Base-by-base conservation (phyloP, 1,139 yeast species). In the Spencermartinsiella ligniputridi region DNA sequence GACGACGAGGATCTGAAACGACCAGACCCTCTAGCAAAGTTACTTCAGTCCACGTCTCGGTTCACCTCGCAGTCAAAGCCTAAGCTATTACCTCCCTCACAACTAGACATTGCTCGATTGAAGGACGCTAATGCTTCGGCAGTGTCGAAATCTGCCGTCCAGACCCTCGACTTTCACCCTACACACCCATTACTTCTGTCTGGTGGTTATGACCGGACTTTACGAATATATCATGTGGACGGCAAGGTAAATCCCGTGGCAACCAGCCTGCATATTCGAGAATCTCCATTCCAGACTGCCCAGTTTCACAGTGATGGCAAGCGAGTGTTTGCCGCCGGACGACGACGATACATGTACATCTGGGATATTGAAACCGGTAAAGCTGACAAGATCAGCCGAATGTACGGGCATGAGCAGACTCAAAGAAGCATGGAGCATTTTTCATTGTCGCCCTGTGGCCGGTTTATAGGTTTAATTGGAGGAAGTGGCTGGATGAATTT, bases 401-500 rank as follows among this genome's bases (percentile, higher is more conserved):
- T 92, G 75, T 92, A 90, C 60, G 98, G 98, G 1, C 95, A 89
- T 59, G 96, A 87, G 61, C 72, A 76, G 40, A 79, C 81, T 40
- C 97, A 90, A 67, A 75, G 77, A 54, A 83, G 94, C n/a, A 87
- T 88, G 75, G 98, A 92, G 62, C 75, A 81, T 57, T 62, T 62
- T 42, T 81, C 81, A 60, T 57, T 86, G 15, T 84, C 92, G 8
- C 76, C 81, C 1, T 68, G 72, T 46, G 97, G 96, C 16, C 73
- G 73, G 40, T 84, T 69, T 53, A 71, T 94, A 37, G 95, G 90
- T 1, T 68, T 94, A 44, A 72, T 78, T 36, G 98, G 98, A 54
- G 78, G 81, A 48, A 78, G 83, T 46, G 98, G 99, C 15, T 92
- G 96, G 95, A 75, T 92, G 53, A 90, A 90, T 61, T 62, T 94